Conservation (phyloP, 345 rosid species). For the Isatis tinctoria region DNA sequence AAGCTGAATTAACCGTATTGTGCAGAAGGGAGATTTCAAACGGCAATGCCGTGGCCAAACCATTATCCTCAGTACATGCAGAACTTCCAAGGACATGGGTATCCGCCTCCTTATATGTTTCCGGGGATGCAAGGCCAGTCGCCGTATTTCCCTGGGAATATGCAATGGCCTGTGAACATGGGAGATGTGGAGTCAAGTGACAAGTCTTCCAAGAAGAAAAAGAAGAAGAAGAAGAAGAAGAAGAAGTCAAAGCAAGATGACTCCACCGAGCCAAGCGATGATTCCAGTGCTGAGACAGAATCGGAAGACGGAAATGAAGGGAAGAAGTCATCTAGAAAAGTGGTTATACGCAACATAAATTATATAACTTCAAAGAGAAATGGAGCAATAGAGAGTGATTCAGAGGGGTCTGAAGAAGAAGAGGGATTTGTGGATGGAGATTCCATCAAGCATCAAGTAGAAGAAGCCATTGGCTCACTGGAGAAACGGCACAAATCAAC, state of each 20-base stretch:
- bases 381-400: conserved; percentile 48
- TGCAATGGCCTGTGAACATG: conserved; percentile 68
- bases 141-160: conserved; percentile 73
- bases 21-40: conserved; percentile 40
- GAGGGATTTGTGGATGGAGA: conserved; percentile 62
- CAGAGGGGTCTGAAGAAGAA: conserved; percentile 60
- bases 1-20: not conserved
- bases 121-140: conserved; percentile 73
- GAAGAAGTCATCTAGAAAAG: conserved; percentile 77
- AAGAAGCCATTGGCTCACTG: conserved; percentile 80
- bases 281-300: conserved; percentile 27
- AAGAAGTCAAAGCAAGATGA: conserved; percentile 50
- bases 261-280: conserved; percentile 40
- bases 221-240: conserved; percentile 41
- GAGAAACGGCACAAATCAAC: conserved; percentile 58
- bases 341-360: conserved; percentile 91
- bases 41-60: conserved; percentile 70
- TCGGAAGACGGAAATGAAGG: conserved; percentile 45
- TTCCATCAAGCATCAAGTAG: conserved; percentile 73
- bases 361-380: conserved; percentile 83
- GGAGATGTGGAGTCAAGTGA: conserved; percentile 61
- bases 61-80: conserved; percentile 75
- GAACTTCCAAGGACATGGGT: conserved; percentile 66
- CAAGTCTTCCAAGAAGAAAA: conserved; percentile 58
- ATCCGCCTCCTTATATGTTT: conserved; percentile 57